Conservation (phyloP, 1,284 basidiomycete species). For the Entoloma clypeatum region DNA sequence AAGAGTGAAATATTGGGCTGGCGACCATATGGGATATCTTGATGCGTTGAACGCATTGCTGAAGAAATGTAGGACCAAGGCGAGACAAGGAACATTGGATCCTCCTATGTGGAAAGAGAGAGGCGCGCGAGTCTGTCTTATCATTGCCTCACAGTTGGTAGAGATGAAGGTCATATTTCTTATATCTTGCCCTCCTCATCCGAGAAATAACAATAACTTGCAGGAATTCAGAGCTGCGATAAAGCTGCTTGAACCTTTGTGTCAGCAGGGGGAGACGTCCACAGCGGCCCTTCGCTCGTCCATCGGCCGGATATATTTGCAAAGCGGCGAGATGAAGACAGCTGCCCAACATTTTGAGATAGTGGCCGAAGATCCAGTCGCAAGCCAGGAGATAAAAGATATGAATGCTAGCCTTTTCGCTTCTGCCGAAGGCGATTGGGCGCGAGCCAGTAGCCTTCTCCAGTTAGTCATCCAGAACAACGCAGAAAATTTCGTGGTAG, state of each 20-base stretch:
- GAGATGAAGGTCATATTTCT: constrained; percentile 62
- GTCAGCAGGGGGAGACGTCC: constrained; percentile 37
- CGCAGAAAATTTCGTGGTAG: constrained; percentile 56
- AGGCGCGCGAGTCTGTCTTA: constrained; percentile 61
- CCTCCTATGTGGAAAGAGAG: constrained; percentile 76
- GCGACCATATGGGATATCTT: constrained; percentile 70
- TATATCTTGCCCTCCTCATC: background rate
- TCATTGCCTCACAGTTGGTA: constrained; percentile 69
- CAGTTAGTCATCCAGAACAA: constrained; percentile 44
- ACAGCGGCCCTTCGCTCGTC: constrained; percentile 60
- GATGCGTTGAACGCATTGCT: constrained; percentile 78
- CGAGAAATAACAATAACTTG: background rate
- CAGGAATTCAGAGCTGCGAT: constrained; percentile 70
- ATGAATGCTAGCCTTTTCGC: constrained; percentile 64
- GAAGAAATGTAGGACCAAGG: constrained; percentile 65
- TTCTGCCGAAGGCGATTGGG: constrained; percentile 68
- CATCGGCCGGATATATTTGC: constrained; percentile 69
- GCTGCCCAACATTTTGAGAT: constrained; percentile 53
- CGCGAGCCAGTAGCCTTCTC: constrained; percentile 44
- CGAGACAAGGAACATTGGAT: constrained; percentile 41
- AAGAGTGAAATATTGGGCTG: constrained; percentile 68
- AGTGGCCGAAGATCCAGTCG: constrained; percentile 45
- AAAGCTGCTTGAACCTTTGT: constrained; percentile 60
- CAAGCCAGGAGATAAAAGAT: constrained; percentile 41
- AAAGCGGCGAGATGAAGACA: constrained; percentile 57